phyloP scores from a whole-genome alignment of 2,329 filamentous ascomycete species.

The Lachnellula willkommii region DNA sequence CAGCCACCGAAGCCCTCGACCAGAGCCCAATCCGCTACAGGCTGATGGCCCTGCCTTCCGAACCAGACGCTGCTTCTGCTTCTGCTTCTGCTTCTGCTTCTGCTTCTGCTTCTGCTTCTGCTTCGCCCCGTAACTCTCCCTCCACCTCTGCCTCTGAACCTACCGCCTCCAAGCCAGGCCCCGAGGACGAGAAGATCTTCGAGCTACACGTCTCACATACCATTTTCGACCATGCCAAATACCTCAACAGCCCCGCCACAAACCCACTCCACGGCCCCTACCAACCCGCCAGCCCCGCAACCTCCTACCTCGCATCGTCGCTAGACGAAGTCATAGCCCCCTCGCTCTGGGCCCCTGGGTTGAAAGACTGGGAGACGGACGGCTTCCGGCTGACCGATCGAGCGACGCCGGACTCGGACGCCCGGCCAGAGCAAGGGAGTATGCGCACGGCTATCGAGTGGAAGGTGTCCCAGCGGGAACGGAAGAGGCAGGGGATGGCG shows the following conservation, averaged over 20 bases:
- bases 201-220: slow-evolving; percentile 19
- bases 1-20: slow-evolving; percentile 20
- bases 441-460: slow-evolving; percentile 6
- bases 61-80: background rate
- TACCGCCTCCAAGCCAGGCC: background rate
- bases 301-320: slow-evolving; percentile 20
- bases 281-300: slow-evolving; percentile 12
- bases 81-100: too few species aligned
- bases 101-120: too few species aligned
- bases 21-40: slow-evolving; percentile 28
- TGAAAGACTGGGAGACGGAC: slow-evolving; percentile 31
- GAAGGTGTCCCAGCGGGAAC: slow-evolving; percentile 8
- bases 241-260: slow-evolving; percentile 13
- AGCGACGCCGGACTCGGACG: background rate
- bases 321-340: slow-evolving; percentile 16
- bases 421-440: background rate
- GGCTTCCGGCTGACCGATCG: slow-evolving; percentile 1
- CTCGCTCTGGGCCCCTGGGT: slow-evolving; percentile 17
- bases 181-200: slow-evolving; percentile 16
- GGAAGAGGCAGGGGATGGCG: slow-evolving; percentile 1
- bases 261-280: slow-evolving; percentile 29
- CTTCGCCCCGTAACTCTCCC: too few species aligned
- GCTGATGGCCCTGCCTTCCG: slow-evolving; percentile 11
- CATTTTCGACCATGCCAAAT: slow-evolving; percentile 15
- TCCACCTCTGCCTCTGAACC: background rate